Evolutionary conservation across 805 yeast species (phyloP).

Genomic region (Candida vartiovaarae): DNA sequence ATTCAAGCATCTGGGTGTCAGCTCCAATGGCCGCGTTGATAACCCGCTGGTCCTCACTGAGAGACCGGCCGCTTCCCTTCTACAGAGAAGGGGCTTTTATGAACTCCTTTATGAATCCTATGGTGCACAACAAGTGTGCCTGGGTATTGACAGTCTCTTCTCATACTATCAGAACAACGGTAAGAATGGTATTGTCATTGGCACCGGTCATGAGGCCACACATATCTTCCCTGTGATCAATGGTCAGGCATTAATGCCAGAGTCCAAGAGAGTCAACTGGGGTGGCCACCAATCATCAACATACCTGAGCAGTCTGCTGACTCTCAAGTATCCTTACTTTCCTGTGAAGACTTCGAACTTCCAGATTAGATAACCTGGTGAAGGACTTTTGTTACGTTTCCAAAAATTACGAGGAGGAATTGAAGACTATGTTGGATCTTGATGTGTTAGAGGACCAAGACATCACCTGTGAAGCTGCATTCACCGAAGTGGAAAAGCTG

Average conservation of each 20-base stretch:
- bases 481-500: conserved; percentile 53
- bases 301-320: conserved; percentile 54
- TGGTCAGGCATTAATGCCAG: conserved; percentile 59
- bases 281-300: conserved; percentile 76
- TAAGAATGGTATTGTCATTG: conserved; percentile 65
- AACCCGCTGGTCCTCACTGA: conserved; percentile 83
- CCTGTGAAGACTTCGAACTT: conserved; percentile 62
- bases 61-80: conserved; percentile 58
- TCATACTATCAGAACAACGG: conserved; percentile 63
- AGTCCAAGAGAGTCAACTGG: conserved; percentile 80
- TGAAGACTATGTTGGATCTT: conserved; percentile 48
- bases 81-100: conserved; percentile 68
- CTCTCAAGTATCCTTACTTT: conserved; percentile 85
- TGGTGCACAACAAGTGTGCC: conserved; percentile 61
- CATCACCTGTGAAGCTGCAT: conserved; percentile 76
- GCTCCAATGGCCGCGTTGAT: conserved; percentile 43
- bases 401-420: conserved; percentile 56
- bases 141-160: conserved; percentile 80
- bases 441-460: conserved; percentile 64
- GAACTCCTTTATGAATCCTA: conserved; percentile 85
- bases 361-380: conserved; percentile 62
- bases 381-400: conserved; percentile 78
- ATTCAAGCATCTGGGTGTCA: conserved; percentile 70
- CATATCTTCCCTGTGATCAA: conserved; percentile 73
- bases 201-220: conserved; percentile 78